A percentile compares a stretch with the other conserved stretches of the same genome.
Conservation (phyloP, 2,329 filamentous ascomycete genomes). For the Beauveria caledonica region DNA sequence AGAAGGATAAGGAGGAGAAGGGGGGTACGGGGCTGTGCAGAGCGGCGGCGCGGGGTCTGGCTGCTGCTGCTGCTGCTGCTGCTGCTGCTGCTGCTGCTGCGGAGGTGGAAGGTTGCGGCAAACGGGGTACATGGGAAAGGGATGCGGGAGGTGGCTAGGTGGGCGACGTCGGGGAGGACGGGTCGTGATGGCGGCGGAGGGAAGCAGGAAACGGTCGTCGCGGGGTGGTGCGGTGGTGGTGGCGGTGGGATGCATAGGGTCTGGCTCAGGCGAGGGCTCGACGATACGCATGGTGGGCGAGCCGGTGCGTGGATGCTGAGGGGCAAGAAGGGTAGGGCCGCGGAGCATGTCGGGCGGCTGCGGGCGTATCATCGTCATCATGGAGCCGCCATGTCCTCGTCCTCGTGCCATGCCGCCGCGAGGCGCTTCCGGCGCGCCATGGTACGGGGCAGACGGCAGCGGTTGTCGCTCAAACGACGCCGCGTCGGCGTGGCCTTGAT, state of each 20-base stretch:
- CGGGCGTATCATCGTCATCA: background rate
- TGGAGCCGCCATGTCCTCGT: background rate
- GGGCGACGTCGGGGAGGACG: slow-evolving; percentile 3
- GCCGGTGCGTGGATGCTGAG: slow-evolving; percentile 9
- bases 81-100: background rate
- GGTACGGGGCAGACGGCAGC: background rate
- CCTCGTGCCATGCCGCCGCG: background rate
- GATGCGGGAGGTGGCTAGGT: slow-evolving; percentile 9
- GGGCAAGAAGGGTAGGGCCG: slow-evolving; percentile 5
- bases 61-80: too few relatives aligned
- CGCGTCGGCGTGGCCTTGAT: slow-evolving; percentile 1
- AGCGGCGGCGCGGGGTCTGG: too few relatives aligned
- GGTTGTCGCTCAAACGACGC: slow-evolving; percentile 9
- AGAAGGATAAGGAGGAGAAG: too few relatives aligned
- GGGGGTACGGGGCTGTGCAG: too few relatives aligned
- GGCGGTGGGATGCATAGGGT: slow-evolving; percentile 17
- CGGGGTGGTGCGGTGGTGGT: slow-evolving; percentile 11
- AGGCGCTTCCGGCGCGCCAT: background rate
- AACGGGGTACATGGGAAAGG: slow-evolving; percentile 9
- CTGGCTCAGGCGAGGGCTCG: slow-evolving; percentile 25
- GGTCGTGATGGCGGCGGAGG: slow-evolving; percentile 1
- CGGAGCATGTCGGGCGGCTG: slow-evolving; percentile 16
- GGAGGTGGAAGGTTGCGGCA: background rate
- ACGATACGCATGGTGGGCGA: slow-evolving; percentile 31
- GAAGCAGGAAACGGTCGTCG: slow-evolving; percentile 14